phyloP scores from a whole-genome alignment of 495 filamentous ascomycete genomes.

The Neurospora sp. region DNA sequence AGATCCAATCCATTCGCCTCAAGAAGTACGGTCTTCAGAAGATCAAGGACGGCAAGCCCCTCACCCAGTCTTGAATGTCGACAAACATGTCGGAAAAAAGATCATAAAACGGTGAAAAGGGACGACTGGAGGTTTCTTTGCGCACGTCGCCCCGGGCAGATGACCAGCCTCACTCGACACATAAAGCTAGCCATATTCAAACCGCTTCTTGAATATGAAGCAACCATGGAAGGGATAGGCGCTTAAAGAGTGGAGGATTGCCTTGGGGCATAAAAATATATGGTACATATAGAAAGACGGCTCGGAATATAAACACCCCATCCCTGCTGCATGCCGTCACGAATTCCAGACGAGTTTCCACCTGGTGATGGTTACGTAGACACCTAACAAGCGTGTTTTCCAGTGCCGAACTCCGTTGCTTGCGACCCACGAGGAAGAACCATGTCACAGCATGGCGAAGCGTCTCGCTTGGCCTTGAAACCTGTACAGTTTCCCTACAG shows the following conservation, averaged over 20 bases:
- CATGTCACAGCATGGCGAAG: background rate
- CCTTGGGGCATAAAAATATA: background rate
- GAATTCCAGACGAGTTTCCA: background rate
- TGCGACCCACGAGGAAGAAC: background rate
- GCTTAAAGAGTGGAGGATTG: background rate
- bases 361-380: background rate
- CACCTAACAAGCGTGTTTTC: background rate
- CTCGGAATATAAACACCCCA: background rate
- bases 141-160: background rate
- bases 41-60: slow-evolving; percentile 47
- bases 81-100: background rate
- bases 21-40: slow-evolving; percentile 80
- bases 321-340: background rate
- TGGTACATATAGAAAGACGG: background rate
- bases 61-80: slow-evolving; percentile 20
- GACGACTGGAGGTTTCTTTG: background rate
- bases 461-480: background rate
- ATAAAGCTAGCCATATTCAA: background rate
- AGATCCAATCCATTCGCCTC: slow-evolving; percentile 71
- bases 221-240: background rate
- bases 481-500: background rate
- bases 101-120: background rate
- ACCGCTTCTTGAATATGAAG: background rate
- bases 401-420: background rate
- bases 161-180: background rate